A percentile compares a stretch with the other conserved stretches of the same genome.
These are phyloP conservation scores for Annulohypoxylon nitens DNA, from an alignment of 495 filamentous ascomycete genomes.

Conservation along the genomic window DNA sequence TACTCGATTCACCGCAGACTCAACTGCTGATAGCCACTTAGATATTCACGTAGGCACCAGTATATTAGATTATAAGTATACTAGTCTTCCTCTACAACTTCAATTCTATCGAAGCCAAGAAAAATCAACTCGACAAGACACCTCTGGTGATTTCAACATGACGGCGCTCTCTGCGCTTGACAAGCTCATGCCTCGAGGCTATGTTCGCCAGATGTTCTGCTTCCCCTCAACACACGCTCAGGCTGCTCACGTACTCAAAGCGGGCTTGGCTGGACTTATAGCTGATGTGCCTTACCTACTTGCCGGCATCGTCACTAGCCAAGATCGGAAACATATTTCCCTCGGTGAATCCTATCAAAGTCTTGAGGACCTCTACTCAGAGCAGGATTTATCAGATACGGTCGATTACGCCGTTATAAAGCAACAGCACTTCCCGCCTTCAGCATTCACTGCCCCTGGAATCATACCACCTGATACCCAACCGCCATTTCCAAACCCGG, in stretches of 20 bases:
- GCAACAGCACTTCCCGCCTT: constrained; percentile 41
- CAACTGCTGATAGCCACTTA: neutral
- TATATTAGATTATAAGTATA: neutral
- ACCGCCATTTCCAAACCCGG: constrained; percentile 35
- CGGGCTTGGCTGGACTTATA: constrained; percentile 34
- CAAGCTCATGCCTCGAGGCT: constrained; percentile 47
- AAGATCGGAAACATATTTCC: constrained; percentile 31
- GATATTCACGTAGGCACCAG: neutral
- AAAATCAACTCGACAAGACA: neutral
- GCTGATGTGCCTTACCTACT: constrained; percentile 48
- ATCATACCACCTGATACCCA: constrained; percentile 40
- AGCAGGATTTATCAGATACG: constrained; percentile 30
- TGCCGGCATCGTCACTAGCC: constrained; percentile 35
- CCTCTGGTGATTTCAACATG: constrained; percentile 22
- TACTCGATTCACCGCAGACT: too few species aligned
- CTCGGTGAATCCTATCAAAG: constrained; percentile 35
- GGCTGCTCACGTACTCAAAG: constrained; percentile 26
- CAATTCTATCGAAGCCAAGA: neutral
- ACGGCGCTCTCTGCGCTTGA: constrained; percentile 43
- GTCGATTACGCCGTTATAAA: constrained; percentile 44
- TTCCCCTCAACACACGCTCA: constrained; percentile 42
- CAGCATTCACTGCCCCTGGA: constrained; percentile 25
- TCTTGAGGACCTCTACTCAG: constrained; percentile 42
- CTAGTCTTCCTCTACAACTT: neutral
- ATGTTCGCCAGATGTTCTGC: constrained; percentile 47